These are phyloP conservation scores for Podosphaera xanthii DNA, from an alignment of 2,329 filamentous ascomycete genomes.

Conservation along the genomic window DNA sequence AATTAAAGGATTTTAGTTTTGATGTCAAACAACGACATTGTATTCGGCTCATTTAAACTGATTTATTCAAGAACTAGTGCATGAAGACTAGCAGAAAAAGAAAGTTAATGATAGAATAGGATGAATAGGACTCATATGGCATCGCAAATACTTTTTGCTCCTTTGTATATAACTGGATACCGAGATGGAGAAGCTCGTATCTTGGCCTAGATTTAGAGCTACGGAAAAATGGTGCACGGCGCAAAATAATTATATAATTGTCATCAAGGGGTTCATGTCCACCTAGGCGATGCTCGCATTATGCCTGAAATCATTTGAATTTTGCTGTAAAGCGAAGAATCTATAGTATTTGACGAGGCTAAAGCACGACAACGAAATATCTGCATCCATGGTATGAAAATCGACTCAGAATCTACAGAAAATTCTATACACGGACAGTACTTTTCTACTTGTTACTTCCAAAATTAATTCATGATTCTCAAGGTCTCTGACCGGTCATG, in stretches of 20 bases:
- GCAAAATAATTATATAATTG: neutral
- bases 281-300: no score
- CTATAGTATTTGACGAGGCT: no score
- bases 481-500: no score
- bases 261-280: neutral
- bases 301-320: no score
- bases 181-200: conserved; percentile 6
- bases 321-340: no score
- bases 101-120: neutral
- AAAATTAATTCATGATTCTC: no score
- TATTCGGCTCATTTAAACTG: neutral
- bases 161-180: neutral
- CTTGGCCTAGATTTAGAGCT: conserved; percentile 3
- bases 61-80: neutral
- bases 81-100: neutral
- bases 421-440: no score
- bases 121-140: neutral
- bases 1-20: neutral
- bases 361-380: no score
- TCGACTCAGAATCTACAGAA: no score
- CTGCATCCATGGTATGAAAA: no score
- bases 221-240: neutral
- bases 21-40: neutral
- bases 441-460: no score
- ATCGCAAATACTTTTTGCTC: neutral